Evolutionary conservation across 2,329 filamentous ascomycete genomes (phyloP).

Genomic region (Parafenestella ontariensis): DNA sequence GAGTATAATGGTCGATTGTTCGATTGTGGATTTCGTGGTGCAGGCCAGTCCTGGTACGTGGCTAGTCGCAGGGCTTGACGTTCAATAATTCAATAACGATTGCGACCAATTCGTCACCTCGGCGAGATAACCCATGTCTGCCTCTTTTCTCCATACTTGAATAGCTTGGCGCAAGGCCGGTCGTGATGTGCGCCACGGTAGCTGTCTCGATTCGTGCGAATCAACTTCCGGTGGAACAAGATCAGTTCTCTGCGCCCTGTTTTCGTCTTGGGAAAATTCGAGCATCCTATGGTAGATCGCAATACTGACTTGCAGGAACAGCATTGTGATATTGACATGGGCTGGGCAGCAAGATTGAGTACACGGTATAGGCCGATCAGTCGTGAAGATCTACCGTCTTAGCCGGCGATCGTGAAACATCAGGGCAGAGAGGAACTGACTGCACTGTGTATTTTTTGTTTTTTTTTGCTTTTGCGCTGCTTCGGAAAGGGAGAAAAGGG

Average conservation of each 20-base stretch:
- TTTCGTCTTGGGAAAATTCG: conserved; percentile 11
- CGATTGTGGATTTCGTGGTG: conserved; percentile 6
- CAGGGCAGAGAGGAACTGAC: conserved; percentile 11
- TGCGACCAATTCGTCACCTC: conserved; percentile 26
- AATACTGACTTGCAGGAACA: neutral
- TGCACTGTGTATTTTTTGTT: conserved; percentile 18
- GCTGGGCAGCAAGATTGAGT: neutral
- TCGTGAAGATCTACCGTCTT: neutral
- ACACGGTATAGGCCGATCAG: neutral
- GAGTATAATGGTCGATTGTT: conserved; percentile 6
- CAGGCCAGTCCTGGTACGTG: conserved; percentile 13
- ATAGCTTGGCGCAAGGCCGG: conserved; percentile 26
- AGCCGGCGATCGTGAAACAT: conserved; percentile 21
- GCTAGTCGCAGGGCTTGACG: conserved; percentile 16
- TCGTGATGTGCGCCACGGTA: conserved; percentile 27
- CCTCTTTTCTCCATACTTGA: conserved; percentile 15
- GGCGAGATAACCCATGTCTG: conserved; percentile 36
- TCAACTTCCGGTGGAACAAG: conserved; percentile 9
- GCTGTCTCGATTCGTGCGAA: conserved; percentile 19
- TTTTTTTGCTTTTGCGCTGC: conserved; percentile 27
- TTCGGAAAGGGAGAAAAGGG: conserved; percentile 21
- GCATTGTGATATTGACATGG: conserved; percentile 7
- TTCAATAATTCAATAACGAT: conserved; percentile 31
- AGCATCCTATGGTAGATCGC: conserved; percentile 4
- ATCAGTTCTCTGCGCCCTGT: conserved; percentile 15